Evolutionary conservation across 371 early-diverging fungal species (phyloP).

Genomic region (Zychaea mexicana): DNA sequence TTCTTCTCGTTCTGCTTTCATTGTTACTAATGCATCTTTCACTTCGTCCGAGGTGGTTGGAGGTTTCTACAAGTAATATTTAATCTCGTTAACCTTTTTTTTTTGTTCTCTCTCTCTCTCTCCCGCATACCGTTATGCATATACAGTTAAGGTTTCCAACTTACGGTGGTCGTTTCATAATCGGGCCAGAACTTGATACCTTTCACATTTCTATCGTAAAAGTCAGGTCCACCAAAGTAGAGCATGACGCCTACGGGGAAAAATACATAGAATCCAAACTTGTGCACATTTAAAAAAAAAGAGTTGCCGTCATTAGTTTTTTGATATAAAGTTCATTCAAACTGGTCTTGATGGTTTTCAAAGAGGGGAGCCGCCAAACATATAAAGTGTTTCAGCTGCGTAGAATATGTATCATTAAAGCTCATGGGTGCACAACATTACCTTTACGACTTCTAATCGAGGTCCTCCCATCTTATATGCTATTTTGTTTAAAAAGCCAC

Average conservation of each 20-base stretch:
- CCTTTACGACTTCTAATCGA: constrained; percentile 52
- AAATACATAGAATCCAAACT: constrained; percentile 61
- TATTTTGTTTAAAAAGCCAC: background rate
- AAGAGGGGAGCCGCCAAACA: no score
- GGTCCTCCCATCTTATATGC: constrained; percentile 58
- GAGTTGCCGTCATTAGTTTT: background rate
- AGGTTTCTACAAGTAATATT: constrained; percentile 33
- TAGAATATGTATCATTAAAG: no score
- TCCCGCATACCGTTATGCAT: background rate
- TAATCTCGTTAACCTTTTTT: background rate
- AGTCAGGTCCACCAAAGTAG: constrained; percentile 58
- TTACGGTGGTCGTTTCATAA: constrained; percentile 45
- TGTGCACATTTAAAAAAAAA: background rate
- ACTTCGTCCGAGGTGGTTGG: constrained; percentile 51
- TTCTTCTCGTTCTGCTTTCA: constrained; percentile 49
- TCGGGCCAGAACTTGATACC: constrained; percentile 57
- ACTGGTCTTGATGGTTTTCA: no score
- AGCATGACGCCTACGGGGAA: constrained; percentile 57
- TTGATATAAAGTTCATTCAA: background rate
- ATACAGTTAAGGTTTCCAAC: constrained; percentile 1
- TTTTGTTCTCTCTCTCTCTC: background rate
- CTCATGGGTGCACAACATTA: no score
- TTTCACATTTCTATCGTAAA: constrained; percentile 52
- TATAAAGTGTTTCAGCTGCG: no score
- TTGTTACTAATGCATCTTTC: constrained; percentile 32